Percentiles rank a stretch among this genome's conserved stretches.
These are phyloP conservation scores for Ganoderma multipileum DNA, from an alignment of 1,284 basidiomycete genomes.

Conservation along the genomic window DNA sequence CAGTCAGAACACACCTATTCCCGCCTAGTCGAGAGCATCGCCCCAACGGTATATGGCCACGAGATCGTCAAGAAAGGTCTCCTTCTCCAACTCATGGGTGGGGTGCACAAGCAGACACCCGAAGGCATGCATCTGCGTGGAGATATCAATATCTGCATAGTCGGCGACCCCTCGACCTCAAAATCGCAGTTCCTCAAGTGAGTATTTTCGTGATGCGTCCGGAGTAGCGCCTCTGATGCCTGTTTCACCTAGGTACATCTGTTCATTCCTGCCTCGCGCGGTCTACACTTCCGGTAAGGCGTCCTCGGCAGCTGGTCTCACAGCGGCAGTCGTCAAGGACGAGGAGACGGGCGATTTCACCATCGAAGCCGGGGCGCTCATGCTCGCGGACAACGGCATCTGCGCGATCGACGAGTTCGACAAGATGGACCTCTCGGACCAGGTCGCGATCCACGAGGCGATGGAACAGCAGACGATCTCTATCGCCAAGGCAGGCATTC, in stretches of 20 bases:
- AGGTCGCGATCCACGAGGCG: constrained; percentile 99
- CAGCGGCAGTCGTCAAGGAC: constrained; percentile 97
- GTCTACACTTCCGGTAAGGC: constrained; percentile 99
- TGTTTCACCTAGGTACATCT: constrained; percentile 78
- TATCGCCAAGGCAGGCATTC: constrained; percentile 99
- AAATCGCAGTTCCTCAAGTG: constrained; percentile 99
- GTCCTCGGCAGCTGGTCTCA: constrained; percentile 98
- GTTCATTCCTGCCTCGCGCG: constrained; percentile 97
- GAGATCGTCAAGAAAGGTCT: constrained; percentile 99
- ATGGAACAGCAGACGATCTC: constrained; percentile 99
- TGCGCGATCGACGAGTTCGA: constrained; percentile 99
- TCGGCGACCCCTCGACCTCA: constrained; percentile 96
- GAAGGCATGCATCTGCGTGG: constrained; percentile 98
- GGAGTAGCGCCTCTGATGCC: neutral
- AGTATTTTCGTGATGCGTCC: constrained; percentile 35
- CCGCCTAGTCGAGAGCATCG: constrained; percentile 92
- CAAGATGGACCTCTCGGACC: constrained; percentile 99
- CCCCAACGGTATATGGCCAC: constrained; percentile 98
- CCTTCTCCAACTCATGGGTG: constrained; percentile 98
- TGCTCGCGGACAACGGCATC: constrained; percentile 99
- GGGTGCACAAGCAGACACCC: constrained; percentile 95
- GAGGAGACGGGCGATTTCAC: constrained; percentile 99
- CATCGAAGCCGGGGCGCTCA: constrained; percentile 98
- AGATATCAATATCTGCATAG: constrained; percentile 98
- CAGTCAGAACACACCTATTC: constrained; percentile 94